These are phyloP conservation scores for Leccinum disarticulatum DNA, from an alignment of 768 basidiomycete genomes.

Conservation along the genomic window DNA sequence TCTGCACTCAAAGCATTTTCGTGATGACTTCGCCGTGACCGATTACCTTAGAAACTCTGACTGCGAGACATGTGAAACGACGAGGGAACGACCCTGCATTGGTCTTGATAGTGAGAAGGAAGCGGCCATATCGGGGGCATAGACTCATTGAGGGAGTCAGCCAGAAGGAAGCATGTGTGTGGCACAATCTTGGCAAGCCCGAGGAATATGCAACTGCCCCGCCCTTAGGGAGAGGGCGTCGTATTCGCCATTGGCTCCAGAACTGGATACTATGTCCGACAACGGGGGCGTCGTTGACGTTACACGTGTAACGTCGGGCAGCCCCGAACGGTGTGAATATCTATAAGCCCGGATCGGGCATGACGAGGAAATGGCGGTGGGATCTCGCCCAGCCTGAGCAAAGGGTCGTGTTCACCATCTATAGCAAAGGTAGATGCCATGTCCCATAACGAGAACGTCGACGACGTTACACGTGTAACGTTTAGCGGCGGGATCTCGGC, in stretches of 20 bases:
- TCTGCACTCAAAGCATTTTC: too few species aligned
- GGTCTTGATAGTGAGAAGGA: slow-evolving; percentile 11
- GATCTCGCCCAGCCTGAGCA: background rate
- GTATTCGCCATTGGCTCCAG: slow-evolving; percentile 7
- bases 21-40: background rate
- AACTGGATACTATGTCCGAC: slow-evolving; percentile 1
- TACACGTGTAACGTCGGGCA: slow-evolving; percentile 32
- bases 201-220: slow-evolving; percentile 4
- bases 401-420: background rate
- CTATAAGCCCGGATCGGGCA: background rate
- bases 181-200: background rate
- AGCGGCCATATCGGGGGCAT: background rate
- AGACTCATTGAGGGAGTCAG: background rate
- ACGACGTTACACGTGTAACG: slow-evolving; percentile 33
- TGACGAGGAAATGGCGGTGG: background rate
- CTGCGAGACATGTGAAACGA: slow-evolving; percentile 11
- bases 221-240: background rate
- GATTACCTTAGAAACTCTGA: slow-evolving; percentile 7
- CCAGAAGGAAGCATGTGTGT: background rate
- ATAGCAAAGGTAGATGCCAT: background rate
- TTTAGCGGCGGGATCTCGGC: slow-evolving; percentile 15
- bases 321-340: background rate
- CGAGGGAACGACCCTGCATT: slow-evolving; percentile 5
- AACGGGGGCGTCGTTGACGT: slow-evolving; percentile 16
- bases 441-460: slow-evolving; percentile 5